Evolutionary conservation across 768 basidiomycete species (phyloP).

Genomic region (Leucocoprinus leucothites): DNA sequence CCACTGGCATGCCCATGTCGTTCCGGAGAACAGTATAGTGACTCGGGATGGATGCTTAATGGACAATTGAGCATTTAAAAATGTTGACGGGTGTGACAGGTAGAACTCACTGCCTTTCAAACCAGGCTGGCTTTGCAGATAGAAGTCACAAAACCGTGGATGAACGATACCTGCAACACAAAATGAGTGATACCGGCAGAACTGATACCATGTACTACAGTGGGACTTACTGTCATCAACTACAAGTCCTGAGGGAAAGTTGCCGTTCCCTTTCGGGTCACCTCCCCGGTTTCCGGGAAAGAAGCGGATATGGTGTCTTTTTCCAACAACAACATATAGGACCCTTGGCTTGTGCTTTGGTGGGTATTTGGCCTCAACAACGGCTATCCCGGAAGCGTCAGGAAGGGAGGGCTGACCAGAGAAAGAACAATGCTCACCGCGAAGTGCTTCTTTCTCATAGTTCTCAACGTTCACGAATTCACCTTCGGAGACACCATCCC

Average conservation of each 20-base stretch:
- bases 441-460: slow-evolving; percentile 44
- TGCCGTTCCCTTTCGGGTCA: slow-evolving; percentile 46
- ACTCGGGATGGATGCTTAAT: slow-evolving; percentile 28
- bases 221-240: slow-evolving; percentile 23
- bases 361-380: slow-evolving; percentile 6
- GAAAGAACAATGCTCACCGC: slow-evolving; percentile 27
- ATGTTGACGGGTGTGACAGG: not conserved
- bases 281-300: slow-evolving; percentile 14
- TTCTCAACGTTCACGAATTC: slow-evolving; percentile 33
- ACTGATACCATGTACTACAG: not conserved
- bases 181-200: not conserved
- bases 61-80: not conserved
- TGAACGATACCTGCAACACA: slow-evolving; percentile 32
- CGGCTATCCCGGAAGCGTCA: not conserved
- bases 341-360: slow-evolving; percentile 19
- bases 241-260: slow-evolving; percentile 41
- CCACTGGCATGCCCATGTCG: slow-evolving; percentile 26
- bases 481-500: slow-evolving; percentile 46
- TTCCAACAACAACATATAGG: slow-evolving; percentile 60
- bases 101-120: slow-evolving; percentile 47
- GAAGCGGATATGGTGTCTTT: slow-evolving; percentile 59
- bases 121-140: slow-evolving; percentile 54
- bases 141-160: slow-evolving; percentile 48
- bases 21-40: slow-evolving; percentile 53
- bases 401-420: not conserved